Evolutionary conservation across 2,329 filamentous ascomycete species (phyloP).

Genomic region (Cryphonectria carpinicola): DNA sequence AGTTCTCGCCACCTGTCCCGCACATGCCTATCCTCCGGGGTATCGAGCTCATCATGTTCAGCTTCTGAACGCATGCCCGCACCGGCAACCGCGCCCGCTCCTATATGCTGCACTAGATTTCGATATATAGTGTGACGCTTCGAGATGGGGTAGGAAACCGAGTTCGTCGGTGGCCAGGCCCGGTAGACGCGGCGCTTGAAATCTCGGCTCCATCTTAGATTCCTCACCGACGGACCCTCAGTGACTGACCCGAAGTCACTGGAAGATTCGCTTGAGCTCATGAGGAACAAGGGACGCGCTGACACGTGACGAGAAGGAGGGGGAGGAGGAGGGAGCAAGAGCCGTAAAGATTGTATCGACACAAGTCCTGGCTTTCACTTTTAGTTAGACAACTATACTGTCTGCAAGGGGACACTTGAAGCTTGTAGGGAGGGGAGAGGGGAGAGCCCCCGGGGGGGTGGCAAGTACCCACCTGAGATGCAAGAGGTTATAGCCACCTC

Average conservation of each 20-base stretch:
- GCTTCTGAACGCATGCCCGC: neutral
- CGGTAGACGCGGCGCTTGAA: neutral
- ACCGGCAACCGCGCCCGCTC: neutral
- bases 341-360: neutral
- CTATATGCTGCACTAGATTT: neutral
- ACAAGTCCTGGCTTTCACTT: neutral
- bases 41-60: neutral
- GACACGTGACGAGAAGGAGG: neutral
- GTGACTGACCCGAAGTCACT: neutral
- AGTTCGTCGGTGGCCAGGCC: neutral
- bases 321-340: neutral
- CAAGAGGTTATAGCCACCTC: neutral
- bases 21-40: neutral
- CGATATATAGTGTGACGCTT: conserved; percentile 1
- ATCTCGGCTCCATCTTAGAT: neutral
- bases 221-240: neutral
- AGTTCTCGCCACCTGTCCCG: neutral
- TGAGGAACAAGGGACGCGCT: neutral
- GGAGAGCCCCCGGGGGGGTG: too few relatives aligned
- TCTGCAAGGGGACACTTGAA: neutral
- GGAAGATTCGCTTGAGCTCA: neutral
- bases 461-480: neutral
- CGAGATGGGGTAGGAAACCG: neutral
- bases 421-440: neutral
- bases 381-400: neutral